Percentiles rank a stretch among this genome's conserved stretches.
Conservation (phyloP, 768 basidiomycete genomes). For the Sarcomyxa edulis region DNA sequence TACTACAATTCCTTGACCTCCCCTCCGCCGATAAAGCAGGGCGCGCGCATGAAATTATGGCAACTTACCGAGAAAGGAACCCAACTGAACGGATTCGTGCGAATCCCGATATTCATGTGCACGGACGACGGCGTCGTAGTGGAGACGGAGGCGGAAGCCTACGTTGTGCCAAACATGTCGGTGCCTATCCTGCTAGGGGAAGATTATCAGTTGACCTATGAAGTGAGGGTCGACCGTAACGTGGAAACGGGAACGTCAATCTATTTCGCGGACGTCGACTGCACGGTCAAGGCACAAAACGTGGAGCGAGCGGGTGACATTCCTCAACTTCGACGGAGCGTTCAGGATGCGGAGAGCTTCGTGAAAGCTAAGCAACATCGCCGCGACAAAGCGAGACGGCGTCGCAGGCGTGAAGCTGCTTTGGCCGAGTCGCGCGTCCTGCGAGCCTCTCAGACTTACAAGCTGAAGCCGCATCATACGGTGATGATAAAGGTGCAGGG, state of each 20-base stretch:
- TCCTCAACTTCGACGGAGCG: too few relatives aligned
- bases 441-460: background rate
- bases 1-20: background rate
- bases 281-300: background rate
- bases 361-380: background rate
- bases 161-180: slow-evolving; percentile 19
- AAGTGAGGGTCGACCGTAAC: slow-evolving; percentile 10
- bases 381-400: background rate
- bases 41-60: background rate
- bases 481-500: slow-evolving; percentile 4
- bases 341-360: slow-evolving; percentile 7
- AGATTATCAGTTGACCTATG: slow-evolving; percentile 20
- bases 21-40: background rate
- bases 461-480: too few relatives aligned
- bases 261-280: slow-evolving; percentile 2
- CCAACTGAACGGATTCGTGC: slow-evolving; percentile 13
- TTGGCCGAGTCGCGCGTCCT: background rate
- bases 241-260: slow-evolving; percentile 1
- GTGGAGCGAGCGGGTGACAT: too few relatives aligned
- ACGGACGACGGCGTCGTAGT: slow-evolving; percentile 5
- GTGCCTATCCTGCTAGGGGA: slow-evolving; percentile 23
- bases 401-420: background rate
- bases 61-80: slow-evolving; percentile 8
- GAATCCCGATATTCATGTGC: slow-evolving; percentile 7
- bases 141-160: slow-evolving; percentile 14